Conservation (phyloP, 2,329 filamentous ascomycete genomes). For the Paracorniculantispora psalliotae region DNA sequence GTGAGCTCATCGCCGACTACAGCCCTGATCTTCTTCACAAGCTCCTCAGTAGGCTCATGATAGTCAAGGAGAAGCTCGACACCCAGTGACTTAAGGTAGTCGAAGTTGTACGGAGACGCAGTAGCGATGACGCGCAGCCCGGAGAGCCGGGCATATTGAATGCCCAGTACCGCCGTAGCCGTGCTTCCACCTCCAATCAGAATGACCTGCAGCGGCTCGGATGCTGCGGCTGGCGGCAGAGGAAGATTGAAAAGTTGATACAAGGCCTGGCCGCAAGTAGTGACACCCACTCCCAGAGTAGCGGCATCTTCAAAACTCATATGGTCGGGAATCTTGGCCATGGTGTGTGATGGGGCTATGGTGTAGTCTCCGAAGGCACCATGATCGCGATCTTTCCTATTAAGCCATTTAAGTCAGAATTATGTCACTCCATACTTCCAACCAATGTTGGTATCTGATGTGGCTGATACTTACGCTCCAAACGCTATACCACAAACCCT, state of each 20-base stretch:
- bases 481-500: constrained; percentile 38
- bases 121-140: constrained; percentile 36
- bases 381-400: constrained; percentile 29
- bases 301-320: constrained; percentile 44
- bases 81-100: constrained; percentile 34
- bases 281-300: constrained; percentile 35
- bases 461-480: constrained; percentile 21
- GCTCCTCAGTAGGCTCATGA: constrained; percentile 3
- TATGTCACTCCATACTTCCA: no score
- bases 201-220: constrained; percentile 27
- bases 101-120: constrained; percentile 33
- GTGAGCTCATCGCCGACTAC: not conserved
- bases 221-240: constrained; percentile 37
- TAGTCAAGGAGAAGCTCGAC: constrained; percentile 46
- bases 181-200: constrained; percentile 47
- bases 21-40: not conserved
- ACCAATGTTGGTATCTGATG: not conserved
- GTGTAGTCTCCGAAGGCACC: constrained; percentile 40
- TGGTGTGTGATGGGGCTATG: constrained; percentile 34
- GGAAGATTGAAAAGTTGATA: constrained; percentile 42
- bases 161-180: constrained; percentile 49
- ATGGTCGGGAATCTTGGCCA: constrained; percentile 40
- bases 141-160: constrained; percentile 39
- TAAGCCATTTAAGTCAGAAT: not conserved
- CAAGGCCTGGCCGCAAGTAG: constrained; percentile 42